Conservation (phyloP, 441 rosid genomes). For the Melastoma candidum region DNA sequence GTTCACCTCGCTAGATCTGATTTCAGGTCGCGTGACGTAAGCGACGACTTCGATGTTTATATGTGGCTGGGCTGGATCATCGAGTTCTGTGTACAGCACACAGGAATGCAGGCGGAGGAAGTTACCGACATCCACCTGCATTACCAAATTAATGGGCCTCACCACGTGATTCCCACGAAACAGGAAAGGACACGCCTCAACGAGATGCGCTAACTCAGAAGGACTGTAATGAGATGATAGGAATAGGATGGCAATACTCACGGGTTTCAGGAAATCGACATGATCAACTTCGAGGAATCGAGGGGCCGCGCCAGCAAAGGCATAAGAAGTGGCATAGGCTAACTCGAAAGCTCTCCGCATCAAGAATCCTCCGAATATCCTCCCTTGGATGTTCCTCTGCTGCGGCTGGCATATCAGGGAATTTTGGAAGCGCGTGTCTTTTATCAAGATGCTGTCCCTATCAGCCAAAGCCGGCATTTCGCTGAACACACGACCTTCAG, state of each 20-base stretch:
- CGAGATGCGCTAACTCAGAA: not conserved
- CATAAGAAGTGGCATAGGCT: conserved; percentile 14
- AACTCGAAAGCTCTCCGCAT: conserved; percentile 18
- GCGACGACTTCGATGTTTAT: conserved; percentile 23
- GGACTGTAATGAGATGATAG: not conserved
- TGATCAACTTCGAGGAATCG: conserved; percentile 13
- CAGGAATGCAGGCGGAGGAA: conserved; percentile 16
- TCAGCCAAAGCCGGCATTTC: conserved; percentile 17
- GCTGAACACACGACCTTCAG: conserved; percentile 16
- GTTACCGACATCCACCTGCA: conserved; percentile 20
- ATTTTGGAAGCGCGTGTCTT: conserved; percentile 14
- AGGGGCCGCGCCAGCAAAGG: conserved; percentile 15
- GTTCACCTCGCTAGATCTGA: conserved; percentile 18
- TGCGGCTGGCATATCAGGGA: conserved; percentile 17
- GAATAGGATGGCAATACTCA: conserved; percentile 4
- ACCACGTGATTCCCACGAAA: not conserved
- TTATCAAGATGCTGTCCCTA: conserved; percentile 15
- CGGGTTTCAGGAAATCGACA: conserved; percentile 17
- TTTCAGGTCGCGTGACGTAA: conserved; percentile 15
- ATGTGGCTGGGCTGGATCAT: conserved; percentile 12
- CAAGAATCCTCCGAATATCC: conserved; percentile 16
- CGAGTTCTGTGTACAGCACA: conserved; percentile 17
- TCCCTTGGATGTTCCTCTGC: conserved; percentile 15
- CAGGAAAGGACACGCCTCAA: not conserved
- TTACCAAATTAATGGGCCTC: not conserved